Evolutionary conservation across 345 rosid species (phyloP), one percentile per base, ranked within the genome.

Genomic region (Cochlearia excelsa): DNA sequence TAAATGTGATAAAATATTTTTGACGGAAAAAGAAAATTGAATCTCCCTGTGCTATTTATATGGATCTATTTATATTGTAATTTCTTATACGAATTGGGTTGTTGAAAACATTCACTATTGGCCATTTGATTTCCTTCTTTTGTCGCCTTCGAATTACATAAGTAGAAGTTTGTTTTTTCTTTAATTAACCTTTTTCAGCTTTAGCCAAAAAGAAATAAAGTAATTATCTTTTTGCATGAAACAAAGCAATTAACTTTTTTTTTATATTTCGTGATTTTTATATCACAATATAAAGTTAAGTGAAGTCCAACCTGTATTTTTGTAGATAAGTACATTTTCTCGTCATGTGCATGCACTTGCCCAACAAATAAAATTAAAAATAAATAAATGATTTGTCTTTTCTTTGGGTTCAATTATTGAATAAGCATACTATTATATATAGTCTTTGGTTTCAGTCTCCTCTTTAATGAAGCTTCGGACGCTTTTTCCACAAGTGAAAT

Each of bases 291-390:
- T 27, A 39, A 42, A 33, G 38, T 6, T 37, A 45, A 65, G 75
- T 65, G 66, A 71, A 59, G 56, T 71, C 70, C 75, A 71, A 38
- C 52, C 57, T 65, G 70, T 71, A 51, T 46, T 45, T 58, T 45
- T 58, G 51, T 51, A 46, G 75, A 71, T 16, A 30, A 51, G 69
- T 56, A 64, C 46, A 39, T 39, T 7, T 64, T 40, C 29, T 53
- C 62, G 33, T 59, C 66, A 58, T 59, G 61, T 71, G 70, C 75
- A 65, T 71, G 75, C 70, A 64, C 66, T 65, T 64, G 33, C 54
- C 9, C 44, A 26, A 52, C 33, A 51, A 44, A 4, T 1, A 30
- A 46, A 46, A 33, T 11, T 4, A 3, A 28, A 28, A 2, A 16
- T 8, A 6, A 35, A 59, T 5, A 33, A 59, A 42, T 3, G 16